Base-by-base conservation (phyloP, 2,329 filamentous ascomycete genomes). In the Rosellinia necatrix region DNA sequence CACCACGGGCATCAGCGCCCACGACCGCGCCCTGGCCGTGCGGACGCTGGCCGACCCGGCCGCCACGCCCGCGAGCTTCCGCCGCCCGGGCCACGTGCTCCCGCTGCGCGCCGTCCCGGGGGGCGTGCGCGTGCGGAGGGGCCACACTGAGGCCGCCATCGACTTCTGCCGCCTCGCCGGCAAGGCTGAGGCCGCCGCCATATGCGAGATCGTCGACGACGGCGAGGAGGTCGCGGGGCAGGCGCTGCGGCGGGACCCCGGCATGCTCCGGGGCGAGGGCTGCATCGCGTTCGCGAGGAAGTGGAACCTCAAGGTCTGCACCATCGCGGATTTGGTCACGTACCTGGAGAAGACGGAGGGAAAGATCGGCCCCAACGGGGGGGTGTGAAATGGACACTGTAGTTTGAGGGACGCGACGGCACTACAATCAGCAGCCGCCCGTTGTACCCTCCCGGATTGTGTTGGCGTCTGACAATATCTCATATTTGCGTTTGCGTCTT, bases 291-390 rank as follows among this genome's bases (percentile, higher is more conserved):
- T 99, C 81, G 94, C 92, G 24, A 85, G 86, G 74, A 86, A 82
- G 74, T 97, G 89, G 86, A 92, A 92, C 4, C 78, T 99, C 65
- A 94, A 89, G 78, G 91, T 96, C 56, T 96, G 92, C 76, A 97
- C 94, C 25, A 97, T 99, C 75, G 92, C 93, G 71, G 92, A 93
- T 74, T 74, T 99, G 75, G 88, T 93, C 24, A 79, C 78, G 54
- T 89, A 96, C 72, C 77, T 96, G 56, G 88, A 94, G 73, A 87
- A 85, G 78, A 86, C 80, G 34, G 87, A 92, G 76, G 87, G 86
- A 32, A 83, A 83, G 72, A 69, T 81, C 10, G 71, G 70, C 46
- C 60, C 73, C 21, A 82, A 81, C 53, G 78, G 77, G n/a, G 48
- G 40, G 19, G 35, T 53, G 25, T 63, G 50, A 61, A n/a, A n/a